Evolutionary conservation across 192 early-diverging fungal genomes (phyloP).

Genomic region (Backusella macrospora): DNA sequence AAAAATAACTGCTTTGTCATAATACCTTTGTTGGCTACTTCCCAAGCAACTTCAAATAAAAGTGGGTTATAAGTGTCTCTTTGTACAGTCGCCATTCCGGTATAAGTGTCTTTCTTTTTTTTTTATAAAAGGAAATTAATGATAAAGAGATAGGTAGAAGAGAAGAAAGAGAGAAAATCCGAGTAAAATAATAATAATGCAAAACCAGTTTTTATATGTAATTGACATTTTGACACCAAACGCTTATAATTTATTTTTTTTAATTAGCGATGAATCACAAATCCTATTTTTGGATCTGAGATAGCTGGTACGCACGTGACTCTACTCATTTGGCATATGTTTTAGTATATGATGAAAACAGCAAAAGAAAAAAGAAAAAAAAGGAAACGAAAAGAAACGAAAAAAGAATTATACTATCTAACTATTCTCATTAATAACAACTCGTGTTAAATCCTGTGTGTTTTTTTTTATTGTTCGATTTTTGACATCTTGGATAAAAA

Average conservation of each 20-base stretch:
- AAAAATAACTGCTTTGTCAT: neutral
- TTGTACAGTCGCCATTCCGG: slow-evolving; percentile 1
- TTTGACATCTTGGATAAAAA: too few species aligned
- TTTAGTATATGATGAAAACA: neutral
- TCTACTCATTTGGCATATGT: too few species aligned
- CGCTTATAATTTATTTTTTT: too few species aligned
- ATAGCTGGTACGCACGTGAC: too few species aligned
- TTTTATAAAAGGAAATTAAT: neutral
- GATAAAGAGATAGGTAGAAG: neutral
- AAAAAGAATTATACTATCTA: too few species aligned
- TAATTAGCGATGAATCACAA: neutral
- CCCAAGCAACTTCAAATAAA: slow-evolving; percentile 96
- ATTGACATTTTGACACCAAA: neutral
- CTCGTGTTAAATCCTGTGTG: too few species aligned
- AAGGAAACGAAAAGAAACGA: too few species aligned
- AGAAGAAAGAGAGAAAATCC: neutral
- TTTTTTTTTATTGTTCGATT: too few species aligned
- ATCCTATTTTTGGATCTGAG: neutral
- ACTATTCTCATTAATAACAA: too few species aligned
- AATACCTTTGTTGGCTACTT: slow-evolving; percentile 95
- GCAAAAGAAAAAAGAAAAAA: neutral
- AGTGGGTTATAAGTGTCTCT: slow-evolving; percentile 43
- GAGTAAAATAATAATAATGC: slow-evolving; percentile 18
- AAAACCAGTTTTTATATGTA: neutral
- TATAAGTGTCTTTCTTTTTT: neutral